Base-by-base conservation (phyloP, 2,329 filamentous ascomycete genomes). In the Penicillium thymicola region DNA sequence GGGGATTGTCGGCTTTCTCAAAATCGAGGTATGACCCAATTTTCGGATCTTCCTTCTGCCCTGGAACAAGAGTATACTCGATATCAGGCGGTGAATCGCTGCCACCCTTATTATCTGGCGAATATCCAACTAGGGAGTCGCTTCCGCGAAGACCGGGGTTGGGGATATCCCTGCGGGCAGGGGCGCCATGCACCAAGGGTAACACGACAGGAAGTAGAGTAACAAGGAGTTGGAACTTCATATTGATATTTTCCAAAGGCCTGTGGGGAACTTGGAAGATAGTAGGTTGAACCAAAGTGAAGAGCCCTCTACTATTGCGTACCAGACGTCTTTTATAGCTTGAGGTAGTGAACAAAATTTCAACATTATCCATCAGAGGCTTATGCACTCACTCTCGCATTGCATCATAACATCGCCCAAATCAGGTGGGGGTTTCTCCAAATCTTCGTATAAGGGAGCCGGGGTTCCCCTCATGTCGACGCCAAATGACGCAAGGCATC, bases 21-120 rank as follows among this genome's bases (percentile, higher is more conserved):
- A 86, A 83, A 67, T 85, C 76, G 1, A 86, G 75, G 54, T 79
- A 82, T 2, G 78, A 65, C 0, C 83, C 84, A 14, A 83, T 71
- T 10, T 80, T 70, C 0, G 75, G 72, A 46, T 81, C 75, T 0
- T 79, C 78, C 1, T 77, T 77, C 63, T 86, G 83, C 0, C 80
- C 82, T 0, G 74, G 69, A 10, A 81, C 79, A 10, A 80, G 73
- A 37, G 78, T 67, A 49, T 75, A 78, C 4, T 72, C 62, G 21
- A 76, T 60, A 4, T 66, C 68, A 11, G 73, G 70, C 4, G 75
- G 76, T 30, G 74, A 63, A 49, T 73, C 65, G 11, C 69, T 71
- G 2, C 70, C 64, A 16, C 76, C 60, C 1, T 65, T 68, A 51
- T 76, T 74, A 6, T 65, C 66, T 4, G 74, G 56, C 16, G 75